Evolutionary conservation across 2,329 filamentous ascomycete genomes (phyloP).

Genomic region (Exophiala mesophila): DNA sequence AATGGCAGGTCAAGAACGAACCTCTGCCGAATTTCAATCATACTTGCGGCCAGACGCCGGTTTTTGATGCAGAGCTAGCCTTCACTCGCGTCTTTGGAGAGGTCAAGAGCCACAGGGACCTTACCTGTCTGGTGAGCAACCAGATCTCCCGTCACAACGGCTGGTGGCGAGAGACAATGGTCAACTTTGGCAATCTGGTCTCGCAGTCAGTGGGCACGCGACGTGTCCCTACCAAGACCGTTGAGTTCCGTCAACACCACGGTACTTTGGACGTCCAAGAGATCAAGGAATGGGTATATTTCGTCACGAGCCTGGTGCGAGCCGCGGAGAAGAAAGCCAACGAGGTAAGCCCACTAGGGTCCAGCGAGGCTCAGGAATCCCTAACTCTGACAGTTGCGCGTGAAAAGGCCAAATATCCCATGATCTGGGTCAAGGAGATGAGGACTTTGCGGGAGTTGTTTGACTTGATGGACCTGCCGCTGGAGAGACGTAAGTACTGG

Average conservation of each 20-base stretch:
- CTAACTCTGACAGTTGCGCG: neutral
- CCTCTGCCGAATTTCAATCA: neutral
- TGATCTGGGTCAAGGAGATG: conserved; percentile 1
- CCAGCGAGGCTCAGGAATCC: neutral
- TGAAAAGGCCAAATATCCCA: conserved; percentile 9
- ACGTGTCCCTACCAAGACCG: conserved; percentile 4
- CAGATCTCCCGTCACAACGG: neutral
- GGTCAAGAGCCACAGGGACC: conserved; percentile 1
- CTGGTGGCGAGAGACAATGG: conserved; percentile 1
- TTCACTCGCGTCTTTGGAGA: neutral
- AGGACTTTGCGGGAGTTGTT: conserved; percentile 14
- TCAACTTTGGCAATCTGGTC: conserved; percentile 14
- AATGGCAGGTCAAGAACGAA: neutral
- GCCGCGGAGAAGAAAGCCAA: conserved; percentile 14
- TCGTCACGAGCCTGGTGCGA: conserved; percentile 15
- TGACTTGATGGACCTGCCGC: conserved; percentile 11
- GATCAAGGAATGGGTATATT: conserved; percentile 14
- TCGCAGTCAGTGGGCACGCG: neutral
- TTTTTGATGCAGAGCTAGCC: neutral
- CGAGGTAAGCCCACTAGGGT: too few relatives aligned
- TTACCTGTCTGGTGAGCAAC: neutral
- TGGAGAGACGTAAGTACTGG: conserved; percentile 11
- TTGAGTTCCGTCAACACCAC: conserved; percentile 19
- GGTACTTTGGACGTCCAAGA: conserved; percentile 11
- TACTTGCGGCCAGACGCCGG: neutral